phyloP scores from a whole-genome alignment of 2,329 filamentous ascomycete species.

The Pleoardoris graminearum region DNA sequence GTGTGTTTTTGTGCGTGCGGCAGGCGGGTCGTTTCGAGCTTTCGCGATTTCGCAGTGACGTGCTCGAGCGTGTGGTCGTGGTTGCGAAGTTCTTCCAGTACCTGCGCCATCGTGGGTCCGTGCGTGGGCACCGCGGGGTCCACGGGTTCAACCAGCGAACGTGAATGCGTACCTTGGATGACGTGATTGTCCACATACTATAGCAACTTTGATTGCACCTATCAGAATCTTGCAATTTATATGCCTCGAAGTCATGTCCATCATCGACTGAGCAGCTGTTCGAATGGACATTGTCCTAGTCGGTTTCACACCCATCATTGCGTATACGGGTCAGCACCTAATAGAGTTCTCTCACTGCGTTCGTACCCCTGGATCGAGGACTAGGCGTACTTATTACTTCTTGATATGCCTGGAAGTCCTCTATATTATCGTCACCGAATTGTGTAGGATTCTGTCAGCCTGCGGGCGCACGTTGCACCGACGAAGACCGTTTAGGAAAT shows the following conservation, averaged over 20 bases:
- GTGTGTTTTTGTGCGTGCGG: conserved; percentile 21
- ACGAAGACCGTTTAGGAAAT: too few species aligned
- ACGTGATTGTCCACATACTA: neutral
- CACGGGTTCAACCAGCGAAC: neutral
- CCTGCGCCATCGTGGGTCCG: conserved; percentile 13
- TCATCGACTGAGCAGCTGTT: too few species aligned
- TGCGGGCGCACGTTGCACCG: too few species aligned
- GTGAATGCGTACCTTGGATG: neutral
- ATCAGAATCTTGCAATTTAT: neutral
- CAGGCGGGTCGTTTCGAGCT: conserved; percentile 4
- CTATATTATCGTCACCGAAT: too few species aligned
- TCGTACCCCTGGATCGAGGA: too few species aligned
- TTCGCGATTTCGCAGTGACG: neutral
- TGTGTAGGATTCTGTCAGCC: too few species aligned
- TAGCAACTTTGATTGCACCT: neutral
- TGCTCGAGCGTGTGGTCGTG: conserved; percentile 1
- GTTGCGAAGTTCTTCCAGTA: conserved; percentile 27
- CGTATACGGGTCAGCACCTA: too few species aligned
- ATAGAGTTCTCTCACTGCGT: too few species aligned
- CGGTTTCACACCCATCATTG: too few species aligned
- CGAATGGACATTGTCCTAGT: too few species aligned
- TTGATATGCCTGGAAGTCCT: too few species aligned
- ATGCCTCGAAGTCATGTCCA: neutral
- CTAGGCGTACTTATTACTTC: too few species aligned
- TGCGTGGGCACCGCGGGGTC: conserved; percentile 2